Conservation (phyloP, 2,329 filamentous ascomycete species). For the Fusarium vanettenii region DNA sequence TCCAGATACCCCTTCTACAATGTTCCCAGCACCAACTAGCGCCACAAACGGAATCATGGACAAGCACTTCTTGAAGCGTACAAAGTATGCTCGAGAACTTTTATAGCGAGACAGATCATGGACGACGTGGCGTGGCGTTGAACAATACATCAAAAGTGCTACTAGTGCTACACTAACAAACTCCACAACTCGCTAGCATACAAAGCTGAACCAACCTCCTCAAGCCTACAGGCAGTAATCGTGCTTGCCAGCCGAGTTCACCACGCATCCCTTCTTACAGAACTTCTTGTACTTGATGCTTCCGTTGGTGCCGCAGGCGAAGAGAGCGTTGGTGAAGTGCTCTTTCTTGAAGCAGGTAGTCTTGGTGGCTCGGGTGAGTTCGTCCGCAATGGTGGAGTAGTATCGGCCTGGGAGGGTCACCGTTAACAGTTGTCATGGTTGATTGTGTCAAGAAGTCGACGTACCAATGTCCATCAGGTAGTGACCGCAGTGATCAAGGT, state of each 20-base stretch:
- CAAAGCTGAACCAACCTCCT: not conserved
- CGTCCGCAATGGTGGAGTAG: conserved; percentile 7
- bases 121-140: not conserved
- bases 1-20: not conserved
- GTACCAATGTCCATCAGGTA: conserved; percentile 11
- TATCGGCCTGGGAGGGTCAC: conserved; percentile 3
- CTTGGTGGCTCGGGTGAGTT: conserved; percentile 7
- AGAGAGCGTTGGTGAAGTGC: conserved; percentile 9
- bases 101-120: not conserved
- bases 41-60: not conserved
- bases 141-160: not conserved
- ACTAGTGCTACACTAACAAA: not conserved
- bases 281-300: conserved; percentile 14
- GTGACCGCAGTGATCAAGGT: conserved; percentile 16
- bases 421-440: not conserved
- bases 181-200: not conserved
- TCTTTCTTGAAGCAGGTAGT: conserved; percentile 12
- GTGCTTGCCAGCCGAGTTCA: not conserved
- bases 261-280: conserved; percentile 11
- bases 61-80: not conserved
- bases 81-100: not conserved
- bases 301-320: conserved; percentile 10
- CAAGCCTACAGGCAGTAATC: conserved; percentile 6
- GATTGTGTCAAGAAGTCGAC: not conserved
- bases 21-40: not conserved